Evolutionary conservation across 768 basidiomycete species (phyloP), one percentile per base, ranked within the genome.

Genomic region (Clavulina sp.): DNA sequence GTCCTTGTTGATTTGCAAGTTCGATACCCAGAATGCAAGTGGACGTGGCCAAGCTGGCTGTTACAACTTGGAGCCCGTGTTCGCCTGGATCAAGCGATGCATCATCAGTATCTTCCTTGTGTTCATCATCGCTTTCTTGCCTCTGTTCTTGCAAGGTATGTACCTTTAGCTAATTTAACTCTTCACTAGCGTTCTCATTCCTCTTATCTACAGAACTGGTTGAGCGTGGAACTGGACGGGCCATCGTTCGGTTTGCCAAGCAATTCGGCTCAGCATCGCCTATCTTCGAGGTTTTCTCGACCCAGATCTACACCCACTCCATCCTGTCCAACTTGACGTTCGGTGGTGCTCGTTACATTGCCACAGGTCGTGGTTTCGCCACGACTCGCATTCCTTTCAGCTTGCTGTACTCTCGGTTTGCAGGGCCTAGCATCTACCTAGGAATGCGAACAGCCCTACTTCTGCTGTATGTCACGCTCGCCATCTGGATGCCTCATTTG

Each of bases 21-120:
- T 91, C 68, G 80, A 77, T 24, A 60, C 74, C 30, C 65, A 70
- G 28, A 84, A 86, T 5, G 75, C 78, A 57, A 76, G 88, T 60
- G 64, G 88, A 48, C 80, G 78, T 51, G 81, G 79, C 6, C 81
- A 86, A 65, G 69, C 71, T 6, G 93, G 92, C 28, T 99, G 95
- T 66, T 96, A 96, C 70, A 91, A 95, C 65, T 74, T 99, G 47
- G 73, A 75, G 3, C 93, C 92, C 5, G 88, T 95, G 52, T 96
- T 85, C 65, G 73, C 80, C 52, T 99, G 95, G 95, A 93, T 97
- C 62, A 73, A 81, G 60, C 85, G 84, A 46, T 92, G 91, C 65
- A 93, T 99, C 69, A 85, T 93, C 67, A 89, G 85, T 67, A 93
- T 97, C 62, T 89, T 97, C 75, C 72, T 99, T 68, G 95, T 99